Base-by-base conservation (phyloP, 2,329 filamentous ascomycete species). In the Claviceps digitariae region DNA sequence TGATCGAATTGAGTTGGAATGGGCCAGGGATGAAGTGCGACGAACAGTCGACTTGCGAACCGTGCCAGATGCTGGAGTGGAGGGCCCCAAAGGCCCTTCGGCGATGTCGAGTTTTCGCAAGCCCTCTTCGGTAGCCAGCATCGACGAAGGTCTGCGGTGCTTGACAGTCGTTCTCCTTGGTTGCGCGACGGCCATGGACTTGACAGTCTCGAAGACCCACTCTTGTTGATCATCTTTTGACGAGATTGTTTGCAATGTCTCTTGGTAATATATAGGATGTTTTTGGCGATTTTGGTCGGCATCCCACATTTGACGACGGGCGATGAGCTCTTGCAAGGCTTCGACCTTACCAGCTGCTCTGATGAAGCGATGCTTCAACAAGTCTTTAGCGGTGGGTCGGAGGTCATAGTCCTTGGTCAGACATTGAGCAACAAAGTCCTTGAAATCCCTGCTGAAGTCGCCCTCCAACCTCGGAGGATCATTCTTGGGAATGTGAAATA, bases 171-270 rank as follows among this genome's bases (percentile, higher is more conserved):
- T 69, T 41, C 77, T 81, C 60, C 79, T 79, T 4, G 80, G 75
- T 3, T 65, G 67, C 1, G 15, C 21, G 1, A 49, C 25, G 34
- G 61, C 76, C 34, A 84, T 74, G 0, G 86, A 88, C 67, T 87
- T 93, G 64, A 97, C 83, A 0, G 91, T 97, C 63, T 96, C 91
- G 65, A 97, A 97, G 2, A 95, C 85, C 91, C 91, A 97, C 58
- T 87, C 90, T 58, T 95, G 89, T 17, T 87, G 76, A 5, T 90
- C 84, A 40, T 80, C 74, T 59, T 75, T 81, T 2, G 80, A 76
- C 2, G 79, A 76, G 52, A 94, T 78, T 9, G 80, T 83, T 60
- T 85, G 81, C 49, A 97, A 74, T 3, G 91, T 95, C 71, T 97
- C 91, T 62, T 95, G 90, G 68, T 97, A 97, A 69, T 91, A 95